phyloP scores from a whole-genome alignment of 2,329 filamentous ascomycete genomes.

The Fusarium fujikuroi region DNA sequence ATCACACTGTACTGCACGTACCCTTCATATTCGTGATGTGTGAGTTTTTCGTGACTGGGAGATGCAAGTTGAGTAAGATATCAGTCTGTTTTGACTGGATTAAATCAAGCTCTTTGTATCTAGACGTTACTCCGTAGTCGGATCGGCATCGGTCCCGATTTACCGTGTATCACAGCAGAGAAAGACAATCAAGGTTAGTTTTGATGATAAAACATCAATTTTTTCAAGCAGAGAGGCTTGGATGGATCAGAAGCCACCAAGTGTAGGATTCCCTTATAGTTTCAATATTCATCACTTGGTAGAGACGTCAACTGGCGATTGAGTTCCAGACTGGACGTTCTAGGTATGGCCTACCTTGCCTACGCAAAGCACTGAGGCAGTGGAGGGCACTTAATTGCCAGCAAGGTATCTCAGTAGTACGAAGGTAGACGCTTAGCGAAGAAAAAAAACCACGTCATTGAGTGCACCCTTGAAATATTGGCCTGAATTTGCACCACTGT shows the following conservation, averaged over 20 bases:
- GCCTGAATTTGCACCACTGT: background rate
- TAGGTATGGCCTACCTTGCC: background rate
- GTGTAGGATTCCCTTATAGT: background rate
- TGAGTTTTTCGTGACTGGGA: background rate
- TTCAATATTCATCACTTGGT: background rate
- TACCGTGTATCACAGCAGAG: conserved; percentile 14
- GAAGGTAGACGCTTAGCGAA: conserved; percentile 26
- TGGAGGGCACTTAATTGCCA: conserved; percentile 2
- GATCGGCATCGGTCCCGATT: conserved; percentile 35
- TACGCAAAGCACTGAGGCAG: background rate
- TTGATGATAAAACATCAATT: background rate
- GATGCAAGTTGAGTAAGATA: conserved; percentile 3
- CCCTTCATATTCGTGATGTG: conserved; percentile 37
- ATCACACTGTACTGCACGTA: conserved; percentile 21
- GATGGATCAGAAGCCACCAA: background rate
- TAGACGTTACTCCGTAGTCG: conserved; percentile 18
- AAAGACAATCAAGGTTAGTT: background rate
- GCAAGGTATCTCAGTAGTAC: conserved; percentile 3
- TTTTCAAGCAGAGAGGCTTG: background rate
- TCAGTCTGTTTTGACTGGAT: background rate
- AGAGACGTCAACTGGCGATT: background rate
- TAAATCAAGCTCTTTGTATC: conserved; percentile 23
- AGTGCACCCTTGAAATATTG: conserved; percentile 16
- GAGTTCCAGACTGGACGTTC: conserved; percentile 2
- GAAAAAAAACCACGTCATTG: conserved; percentile 18